phyloP scores from a whole-genome alignment of 805 yeast genomes.

The Blastobotrys parvus region DNA sequence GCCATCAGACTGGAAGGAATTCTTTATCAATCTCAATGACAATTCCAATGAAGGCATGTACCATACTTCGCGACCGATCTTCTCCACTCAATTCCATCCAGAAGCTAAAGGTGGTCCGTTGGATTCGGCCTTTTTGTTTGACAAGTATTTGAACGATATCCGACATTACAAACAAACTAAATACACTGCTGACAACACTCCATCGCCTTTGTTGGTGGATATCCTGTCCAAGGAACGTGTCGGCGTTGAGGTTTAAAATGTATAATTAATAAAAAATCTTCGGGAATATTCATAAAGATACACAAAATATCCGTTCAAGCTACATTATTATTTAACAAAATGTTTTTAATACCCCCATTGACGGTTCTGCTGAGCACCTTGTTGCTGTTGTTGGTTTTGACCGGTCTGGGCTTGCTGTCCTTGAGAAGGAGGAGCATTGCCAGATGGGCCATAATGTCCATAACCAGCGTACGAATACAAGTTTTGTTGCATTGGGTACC shows the following conservation, averaged over 20 bases:
- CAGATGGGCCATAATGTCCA: constrained; percentile 19
- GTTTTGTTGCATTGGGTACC: constrained; percentile 20
- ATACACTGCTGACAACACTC: constrained; percentile 36
- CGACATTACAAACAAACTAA: constrained; percentile 40
- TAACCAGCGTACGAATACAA: constrained; percentile 21
- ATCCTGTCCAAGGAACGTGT: constrained; percentile 35
- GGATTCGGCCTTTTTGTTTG: constrained; percentile 86
- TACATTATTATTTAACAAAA: neutral
- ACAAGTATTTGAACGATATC: constrained; percentile 73
- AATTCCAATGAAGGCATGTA: constrained; percentile 97
- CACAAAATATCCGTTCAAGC: neutral
- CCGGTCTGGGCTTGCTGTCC: neutral
- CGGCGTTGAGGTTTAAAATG: constrained; percentile 31
- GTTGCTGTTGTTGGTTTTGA: neutral
- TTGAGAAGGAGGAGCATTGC: neutral
- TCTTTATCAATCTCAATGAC: constrained; percentile 88
- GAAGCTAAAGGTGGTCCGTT: constrained; percentile 99
- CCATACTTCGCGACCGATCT: constrained; percentile 78
- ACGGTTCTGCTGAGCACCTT: neutral
- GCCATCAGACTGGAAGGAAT: constrained; percentile 71
- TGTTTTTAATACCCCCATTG: neutral
- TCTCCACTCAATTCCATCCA: constrained; percentile 97
- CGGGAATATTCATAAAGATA: too few relatives aligned
- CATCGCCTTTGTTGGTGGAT: constrained; percentile 32
- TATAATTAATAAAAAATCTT: neutral